Evolutionary conservation across 2,329 filamentous ascomycete species (phyloP), one percentile per base, ranked within the genome.

Genomic region (Fusarium burgessii): DNA sequence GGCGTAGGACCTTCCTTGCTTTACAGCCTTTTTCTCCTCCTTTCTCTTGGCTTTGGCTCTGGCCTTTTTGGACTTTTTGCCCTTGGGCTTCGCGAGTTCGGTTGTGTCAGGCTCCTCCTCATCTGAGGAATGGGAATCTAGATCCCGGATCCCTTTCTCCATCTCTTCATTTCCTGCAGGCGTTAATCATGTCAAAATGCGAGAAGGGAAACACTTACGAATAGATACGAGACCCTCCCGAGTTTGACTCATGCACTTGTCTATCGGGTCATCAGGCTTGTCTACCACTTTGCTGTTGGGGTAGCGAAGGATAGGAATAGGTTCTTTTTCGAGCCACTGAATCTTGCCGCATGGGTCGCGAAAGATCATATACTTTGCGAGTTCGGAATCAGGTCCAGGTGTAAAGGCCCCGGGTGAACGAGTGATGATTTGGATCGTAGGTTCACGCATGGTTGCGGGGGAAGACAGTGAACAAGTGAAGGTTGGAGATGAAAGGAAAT

Each of bases 371-470:
- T 18, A 27, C 25, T 9, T n/a, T 35, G 20, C 3, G 7, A 12
- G 8, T 27, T 47, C 40, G 33, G 17, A 20, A 12, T 56, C 45
- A 9, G 29, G 29, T 9, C 33, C 17, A 23, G 14, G 9, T 2
- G 35, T 20, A 0, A 11, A 14, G 17, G 13, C 13, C 17, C 35
- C 52, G 18, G 52, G 29, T 18, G 52, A 20, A 14, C 52, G 40
- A 27, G 52, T 35, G 20, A 35, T 27, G n/a, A 56, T 47, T 46
- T 56, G 52, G 40, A 56, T 56, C 14, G 17, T 7, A 14, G 52
- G 29, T 27, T 56, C 52, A 27, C 18, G 12, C 52, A 56, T 56
- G 20, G 52, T 8, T 56, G n/a, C 13, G 6, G 0, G 3, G 15
- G 15, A 13, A 11, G n/a, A 43, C 9, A 9, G 11, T 38, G 32